Base-by-base conservation (phyloP, 2,329 filamentous ascomycete species). In the Phoma sp. region DNA sequence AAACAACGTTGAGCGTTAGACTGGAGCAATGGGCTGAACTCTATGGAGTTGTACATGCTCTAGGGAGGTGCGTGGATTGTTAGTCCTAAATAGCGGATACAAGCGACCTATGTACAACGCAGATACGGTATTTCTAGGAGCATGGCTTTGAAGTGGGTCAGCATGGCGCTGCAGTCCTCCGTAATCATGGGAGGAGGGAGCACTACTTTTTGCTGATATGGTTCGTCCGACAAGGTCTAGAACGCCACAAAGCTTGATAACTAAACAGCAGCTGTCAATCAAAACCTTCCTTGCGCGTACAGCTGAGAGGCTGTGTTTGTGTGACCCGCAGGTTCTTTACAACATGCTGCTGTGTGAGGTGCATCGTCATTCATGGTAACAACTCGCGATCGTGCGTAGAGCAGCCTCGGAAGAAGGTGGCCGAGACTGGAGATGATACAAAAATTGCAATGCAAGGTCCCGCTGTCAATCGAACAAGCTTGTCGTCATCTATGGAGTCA, bases 221-320 rank as follows among this genome's bases (percentile, higher is more conserved):
- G 43, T 45, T 56, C 30, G 61, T 60, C 47, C 51, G 20, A 67
- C 58, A 14, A 17, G 34, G 33, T 46, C 38, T 56, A 68, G 61
- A 65, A 63, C 67, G 68, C 71, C 65, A 72, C 68, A 72, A 71
- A 72, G 68, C 68, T 73, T 72, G 60, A 67, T 47, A 42, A 43
- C 43, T 62, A 50, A 54, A 66, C 67, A 40, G 30, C 57, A 64
- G 56, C 49, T 65, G 56, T 64, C 62, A 64, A 47, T 64, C 30
- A 64, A 51, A 60, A 50, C 53, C 38, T 58, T 58, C 47, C 39
- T 42, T 15, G 20, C 43, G 30, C 18, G 21, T 21, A 42, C 45
- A 25, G 12, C 25, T 29, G 37, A 20, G 28, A 23, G 29, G 7
- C 5, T 23, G 53, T 10, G 26, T 14, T 17, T 40, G n/a, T 29